phyloP scores from a whole-genome alignment of 371 early-diverging fungal species.

The Racocetra persica region DNA sequence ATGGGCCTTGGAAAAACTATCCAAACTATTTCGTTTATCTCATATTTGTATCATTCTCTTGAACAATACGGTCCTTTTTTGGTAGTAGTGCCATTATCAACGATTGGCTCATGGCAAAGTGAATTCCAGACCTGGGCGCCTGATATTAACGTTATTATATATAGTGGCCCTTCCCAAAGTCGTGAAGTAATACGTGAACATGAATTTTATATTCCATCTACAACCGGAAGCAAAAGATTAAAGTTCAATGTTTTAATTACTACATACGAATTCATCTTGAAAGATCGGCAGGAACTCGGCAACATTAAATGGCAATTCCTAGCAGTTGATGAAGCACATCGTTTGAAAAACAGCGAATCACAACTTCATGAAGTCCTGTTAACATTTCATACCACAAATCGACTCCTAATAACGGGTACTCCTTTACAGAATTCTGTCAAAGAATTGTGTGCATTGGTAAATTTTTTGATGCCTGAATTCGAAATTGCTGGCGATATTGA shows the following conservation, averaged over 20 bases:
- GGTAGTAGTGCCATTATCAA: conserved; percentile 96
- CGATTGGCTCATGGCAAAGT: conserved; percentile 92
- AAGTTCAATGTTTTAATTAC: conserved; percentile 95
- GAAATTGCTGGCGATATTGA: conserved; percentile 47
- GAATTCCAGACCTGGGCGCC: conserved; percentile 97
- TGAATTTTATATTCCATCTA: conserved; percentile 78
- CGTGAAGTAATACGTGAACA: conserved; percentile 88
- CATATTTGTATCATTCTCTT: conserved; percentile 86
- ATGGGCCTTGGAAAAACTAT: conserved; percentile 99
- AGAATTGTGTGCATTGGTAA: conserved; percentile 81
- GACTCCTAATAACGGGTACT: conserved; percentile 89
- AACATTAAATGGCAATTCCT: conserved; percentile 85
- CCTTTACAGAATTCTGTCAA: conserved; percentile 90
- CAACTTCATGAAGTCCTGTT: conserved; percentile 85
- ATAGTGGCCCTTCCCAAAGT: conserved; percentile 85
- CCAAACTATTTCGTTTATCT: conserved; percentile 98
- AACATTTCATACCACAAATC: conserved; percentile 78
- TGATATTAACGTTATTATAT: conserved; percentile 88
- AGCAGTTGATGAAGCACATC: conserved; percentile 93
- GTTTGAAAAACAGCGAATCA: conserved; percentile 89
- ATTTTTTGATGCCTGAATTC: conserved; percentile 84
- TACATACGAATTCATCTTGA: conserved; percentile 94
- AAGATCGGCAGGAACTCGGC: conserved; percentile 83
- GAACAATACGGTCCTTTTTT: conserved; percentile 93
- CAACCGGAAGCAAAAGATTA: conserved; percentile 57